Base-by-base conservation (phyloP, 2,329 filamentous ascomycete genomes). In the Cladophialophora carrionii region DNA sequence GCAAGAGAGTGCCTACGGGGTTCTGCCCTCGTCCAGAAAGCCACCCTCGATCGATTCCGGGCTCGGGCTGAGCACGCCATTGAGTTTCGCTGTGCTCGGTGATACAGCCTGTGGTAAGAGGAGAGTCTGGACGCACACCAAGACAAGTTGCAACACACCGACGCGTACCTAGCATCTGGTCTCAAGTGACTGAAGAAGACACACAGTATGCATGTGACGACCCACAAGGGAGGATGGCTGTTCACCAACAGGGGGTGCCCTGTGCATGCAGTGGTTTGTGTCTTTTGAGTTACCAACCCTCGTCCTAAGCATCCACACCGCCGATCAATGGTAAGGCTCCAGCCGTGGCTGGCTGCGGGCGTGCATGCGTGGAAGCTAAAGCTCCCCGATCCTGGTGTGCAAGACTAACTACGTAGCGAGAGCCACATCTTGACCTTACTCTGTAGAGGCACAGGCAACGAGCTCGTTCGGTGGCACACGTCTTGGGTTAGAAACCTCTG, bases 241-340 rank as follows among this genome's bases (percentile, higher is more conserved):
- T 14, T n/a, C 37, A 20, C 37, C n/a, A n/a, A n/a, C n/a, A n/a
- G n/a, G n/a, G n/a, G n/a, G n/a, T n/a, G n/a, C n/a, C n/a, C 37
- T 8, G 17, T 17, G 17, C 37, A 43, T 20, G 37, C 34, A 17
- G 34, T 17, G 34, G 3, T 17, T 41, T 41, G 34, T 12, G 14
- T 41, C 34, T 17, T 3, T n/a, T 43, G 37, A 20, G 17, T 43
- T n/a, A 43, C 17, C 17, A 17, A 8, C n/a, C 17, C 37, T 17
- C 37, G 37, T 8, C 5, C 37, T 2, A 43, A 34, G 24, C 29
- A 53, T 31, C 26, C 52, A 54, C 52, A 54, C 52, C 29, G 29
- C 52, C 52, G 52, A 54, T 54, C 52, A 34, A 29, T 31, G 26
- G 26, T 54, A n/a, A 31, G 29, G 22, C 52, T 54, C n/a, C n/a